These are phyloP conservation scores for Vigna reflexopilosa DNA, from an alignment of 306 rosid species.

Conservation along the genomic window DNA sequence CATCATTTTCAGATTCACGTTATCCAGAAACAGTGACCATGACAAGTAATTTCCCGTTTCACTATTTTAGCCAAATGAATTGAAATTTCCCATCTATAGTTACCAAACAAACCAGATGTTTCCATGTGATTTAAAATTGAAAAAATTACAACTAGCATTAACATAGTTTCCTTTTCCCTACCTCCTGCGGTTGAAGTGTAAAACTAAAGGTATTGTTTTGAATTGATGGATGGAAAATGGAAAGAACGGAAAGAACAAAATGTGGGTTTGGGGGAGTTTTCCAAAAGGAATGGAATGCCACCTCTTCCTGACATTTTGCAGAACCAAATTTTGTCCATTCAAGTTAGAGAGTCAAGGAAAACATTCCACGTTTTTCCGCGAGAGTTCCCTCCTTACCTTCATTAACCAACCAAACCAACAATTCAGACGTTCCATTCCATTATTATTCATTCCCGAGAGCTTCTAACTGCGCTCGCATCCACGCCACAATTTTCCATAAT, in stretches of 20 bases:
- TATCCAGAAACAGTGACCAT: conserved; percentile 19
- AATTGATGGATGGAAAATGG: background rate
- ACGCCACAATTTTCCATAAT: background rate
- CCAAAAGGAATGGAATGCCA: conserved; percentile 4
- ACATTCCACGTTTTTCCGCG: background rate
- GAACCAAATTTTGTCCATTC: background rate
- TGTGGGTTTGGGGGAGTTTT: background rate
- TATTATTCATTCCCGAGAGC: background rate
- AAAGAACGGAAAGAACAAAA: background rate
- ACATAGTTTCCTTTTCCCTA: conserved; percentile 11
- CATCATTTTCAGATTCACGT: conserved; percentile 6
- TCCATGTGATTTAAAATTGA: background rate
- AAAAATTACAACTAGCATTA: background rate
- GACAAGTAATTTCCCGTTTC: background rate
- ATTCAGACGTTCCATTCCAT: background rate
- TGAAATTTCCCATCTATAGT: conserved; percentile 4
- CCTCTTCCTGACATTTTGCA: background rate
- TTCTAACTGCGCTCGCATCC: background rate
- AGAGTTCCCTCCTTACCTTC: conserved; percentile 1
- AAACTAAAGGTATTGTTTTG: background rate
- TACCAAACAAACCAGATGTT: conserved; percentile 11
- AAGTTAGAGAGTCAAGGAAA: background rate
- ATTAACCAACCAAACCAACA: background rate
- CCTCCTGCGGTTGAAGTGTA: conserved; percentile 15
- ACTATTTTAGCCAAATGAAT: conserved; percentile 8